Percentiles rank a stretch among this genome's conserved stretches.
Conservation (phyloP, 768 basidiomycete genomes). For the Suillus subluteus region DNA sequence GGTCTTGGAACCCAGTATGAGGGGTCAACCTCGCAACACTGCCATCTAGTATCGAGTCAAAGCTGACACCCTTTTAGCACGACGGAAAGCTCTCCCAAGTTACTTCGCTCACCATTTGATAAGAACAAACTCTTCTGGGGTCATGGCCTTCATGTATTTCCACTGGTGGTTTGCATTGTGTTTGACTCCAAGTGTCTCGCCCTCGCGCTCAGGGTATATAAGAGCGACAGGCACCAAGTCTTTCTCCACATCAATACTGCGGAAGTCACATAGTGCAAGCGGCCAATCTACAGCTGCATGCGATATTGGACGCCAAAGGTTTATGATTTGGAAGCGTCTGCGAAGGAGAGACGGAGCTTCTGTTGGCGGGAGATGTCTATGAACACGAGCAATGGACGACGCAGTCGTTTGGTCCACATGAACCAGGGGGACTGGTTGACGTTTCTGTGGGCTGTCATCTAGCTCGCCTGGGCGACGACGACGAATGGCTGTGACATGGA, state of each 20-base stretch:
- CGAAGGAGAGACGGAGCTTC: no score
- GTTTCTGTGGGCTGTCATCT: no score
- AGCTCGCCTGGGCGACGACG: no score
- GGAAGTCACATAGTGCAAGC: slow-evolving; percentile 41
- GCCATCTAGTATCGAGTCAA: slow-evolving; percentile 40
- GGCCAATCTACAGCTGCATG: slow-evolving; percentile 50
- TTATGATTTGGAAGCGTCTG: no score
- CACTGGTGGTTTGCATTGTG: slow-evolving; percentile 44
- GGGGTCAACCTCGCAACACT: no score
- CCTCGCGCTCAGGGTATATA: slow-evolving; percentile 44
- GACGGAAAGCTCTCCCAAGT: no score
- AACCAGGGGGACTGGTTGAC: no score
- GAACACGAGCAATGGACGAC: no score
- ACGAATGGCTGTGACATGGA: no score
- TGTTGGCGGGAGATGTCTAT: no score
- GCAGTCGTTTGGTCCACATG: no score
- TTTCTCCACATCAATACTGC: slow-evolving; percentile 14
- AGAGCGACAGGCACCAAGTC: slow-evolving; percentile 44
- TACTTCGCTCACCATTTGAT: slow-evolving; percentile 47
- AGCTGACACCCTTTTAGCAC: slow-evolving; percentile 22
- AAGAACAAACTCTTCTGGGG: slow-evolving; percentile 46
- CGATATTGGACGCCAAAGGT: slow-evolving; percentile 38
- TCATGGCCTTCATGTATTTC: slow-evolving; percentile 49
- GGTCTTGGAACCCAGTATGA: no score
- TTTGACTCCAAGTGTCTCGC: slow-evolving; percentile 46